phyloP scores from a whole-genome alignment of 2,329 filamentous ascomycete genomes.

The Cladosporium sp. region DNA sequence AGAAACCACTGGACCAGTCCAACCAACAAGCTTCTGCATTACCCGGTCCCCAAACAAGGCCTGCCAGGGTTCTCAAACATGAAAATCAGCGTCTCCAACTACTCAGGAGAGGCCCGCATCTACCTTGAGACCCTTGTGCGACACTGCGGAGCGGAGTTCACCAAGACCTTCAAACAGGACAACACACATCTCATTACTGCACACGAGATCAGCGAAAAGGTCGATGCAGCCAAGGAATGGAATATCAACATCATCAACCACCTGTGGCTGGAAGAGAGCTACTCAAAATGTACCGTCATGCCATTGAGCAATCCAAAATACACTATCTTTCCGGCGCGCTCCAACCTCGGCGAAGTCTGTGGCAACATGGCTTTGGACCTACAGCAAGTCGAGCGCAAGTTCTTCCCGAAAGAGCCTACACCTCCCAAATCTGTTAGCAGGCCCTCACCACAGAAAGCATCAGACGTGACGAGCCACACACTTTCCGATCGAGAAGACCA shows the following conservation, averaged over 20 bases:
- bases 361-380: slow-evolving; percentile 84
- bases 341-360: slow-evolving; percentile 89
- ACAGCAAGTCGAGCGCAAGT: slow-evolving; percentile 68
- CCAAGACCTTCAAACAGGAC: slow-evolving; percentile 90
- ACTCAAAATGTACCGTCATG: slow-evolving; percentile 80
- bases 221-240: slow-evolving; percentile 89
- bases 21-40: slow-evolving; percentile 79
- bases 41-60: slow-evolving; percentile 75
- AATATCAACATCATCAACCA: slow-evolving; percentile 88
- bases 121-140: slow-evolving; percentile 91
- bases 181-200: slow-evolving; percentile 96
- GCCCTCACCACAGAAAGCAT: slow-evolving; percentile 24
- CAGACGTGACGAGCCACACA: slow-evolving; percentile 16
- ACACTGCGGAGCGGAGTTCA: slow-evolving; percentile 83
- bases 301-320: slow-evolving; percentile 73
- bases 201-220: slow-evolving; percentile 87
- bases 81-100: slow-evolving; percentile 90
- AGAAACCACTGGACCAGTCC: slow-evolving; percentile 88
- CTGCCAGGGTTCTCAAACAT: slow-evolving; percentile 76
- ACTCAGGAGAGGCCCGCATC: slow-evolving; percentile 87
- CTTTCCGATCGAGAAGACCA: slow-evolving; percentile 7
- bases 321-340: slow-evolving; percentile 81
- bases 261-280: slow-evolving; percentile 96
- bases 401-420: slow-evolving; percentile 44
- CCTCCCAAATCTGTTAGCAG: slow-evolving; percentile 27